Evolutionary conservation across 768 basidiomycete species (phyloP).

Genomic region (Suillus sp.): DNA sequence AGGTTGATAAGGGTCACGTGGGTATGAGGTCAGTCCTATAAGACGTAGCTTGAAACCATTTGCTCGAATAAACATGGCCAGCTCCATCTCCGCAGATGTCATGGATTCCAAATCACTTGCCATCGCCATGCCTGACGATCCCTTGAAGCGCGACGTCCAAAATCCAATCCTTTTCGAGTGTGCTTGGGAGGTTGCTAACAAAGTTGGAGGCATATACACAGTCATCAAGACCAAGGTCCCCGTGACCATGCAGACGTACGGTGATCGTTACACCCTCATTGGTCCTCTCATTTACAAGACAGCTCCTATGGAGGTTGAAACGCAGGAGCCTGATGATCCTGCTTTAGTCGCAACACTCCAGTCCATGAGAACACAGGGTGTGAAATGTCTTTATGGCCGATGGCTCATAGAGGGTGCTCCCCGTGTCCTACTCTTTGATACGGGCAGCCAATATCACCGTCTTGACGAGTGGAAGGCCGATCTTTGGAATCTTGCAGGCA

Average conservation of each 20-base stretch:
- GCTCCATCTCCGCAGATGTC: constrained; percentile 8
- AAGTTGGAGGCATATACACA: constrained; percentile 98
- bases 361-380: constrained; percentile 86
- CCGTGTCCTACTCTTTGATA: constrained; percentile 94
- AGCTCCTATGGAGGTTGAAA: constrained; percentile 98
- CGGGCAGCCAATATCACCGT: constrained; percentile 79
- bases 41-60: background rate
- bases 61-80: constrained; percentile 3
- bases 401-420: constrained; percentile 99
- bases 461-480: constrained; percentile 99
- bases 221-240: constrained; percentile 99
- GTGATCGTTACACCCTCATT: constrained; percentile 92
- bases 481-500: constrained; percentile 97
- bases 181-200: constrained; percentile 99
- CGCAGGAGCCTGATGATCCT: constrained; percentile 83
- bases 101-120: constrained; percentile 10
- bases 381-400: constrained; percentile 92
- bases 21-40: constrained; percentile 9
- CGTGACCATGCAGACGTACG: constrained; percentile 95
- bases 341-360: constrained; percentile 75
- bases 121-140: constrained; percentile 24
- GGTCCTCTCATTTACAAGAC: constrained; percentile 99
- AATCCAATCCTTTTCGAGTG: constrained; percentile 88
- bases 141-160: constrained; percentile 66
- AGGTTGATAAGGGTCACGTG: constrained; percentile 10